phyloP scores from a whole-genome alignment of 2,329 filamentous ascomycete species.

The Penicillium sp. region DNA sequence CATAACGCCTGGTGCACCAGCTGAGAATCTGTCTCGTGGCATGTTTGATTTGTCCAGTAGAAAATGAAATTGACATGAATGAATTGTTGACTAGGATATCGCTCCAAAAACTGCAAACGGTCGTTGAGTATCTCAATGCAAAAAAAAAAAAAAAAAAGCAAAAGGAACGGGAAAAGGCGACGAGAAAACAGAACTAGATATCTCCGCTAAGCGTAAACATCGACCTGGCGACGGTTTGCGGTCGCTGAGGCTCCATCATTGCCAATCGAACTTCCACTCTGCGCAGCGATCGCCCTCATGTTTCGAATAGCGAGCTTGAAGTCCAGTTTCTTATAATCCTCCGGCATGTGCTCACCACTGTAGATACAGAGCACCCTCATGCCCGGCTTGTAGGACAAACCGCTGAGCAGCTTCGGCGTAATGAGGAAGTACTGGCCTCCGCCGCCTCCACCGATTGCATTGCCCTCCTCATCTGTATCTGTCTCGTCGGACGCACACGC shows the following conservation, averaged over 20 bases:
- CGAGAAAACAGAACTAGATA: not conserved
- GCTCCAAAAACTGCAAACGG: not conserved
- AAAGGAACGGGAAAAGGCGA: constrained; percentile 12
- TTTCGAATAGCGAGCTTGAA: constrained; percentile 40
- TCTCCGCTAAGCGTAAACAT: constrained; percentile 19
- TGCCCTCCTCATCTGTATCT: constrained; percentile 40
- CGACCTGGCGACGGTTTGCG: constrained; percentile 20
- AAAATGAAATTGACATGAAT: not conserved
- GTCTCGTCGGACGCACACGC: constrained; percentile 72
- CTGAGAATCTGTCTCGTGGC: not conserved
- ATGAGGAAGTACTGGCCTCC: constrained; percentile 88
- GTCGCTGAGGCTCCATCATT: constrained; percentile 23
- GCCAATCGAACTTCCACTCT: constrained; percentile 8
- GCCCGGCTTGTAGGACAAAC: constrained; percentile 80
- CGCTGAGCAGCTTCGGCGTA: constrained; percentile 89
- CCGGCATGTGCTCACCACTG: constrained; percentile 70
- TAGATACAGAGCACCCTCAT: constrained; percentile 96
- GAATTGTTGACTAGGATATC: not conserved
- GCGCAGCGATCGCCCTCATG: constrained; percentile 37
- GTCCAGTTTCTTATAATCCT: constrained; percentile 42
- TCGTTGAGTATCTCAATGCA: constrained; percentile 17
- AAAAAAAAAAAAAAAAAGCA: constrained; percentile 1
- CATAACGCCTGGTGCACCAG: not conserved
- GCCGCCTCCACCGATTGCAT: constrained; percentile 35
- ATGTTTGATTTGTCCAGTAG: not conserved